Conservation (phyloP, 75 land plant genomes). For the Sequoia sempervirens region DNA sequence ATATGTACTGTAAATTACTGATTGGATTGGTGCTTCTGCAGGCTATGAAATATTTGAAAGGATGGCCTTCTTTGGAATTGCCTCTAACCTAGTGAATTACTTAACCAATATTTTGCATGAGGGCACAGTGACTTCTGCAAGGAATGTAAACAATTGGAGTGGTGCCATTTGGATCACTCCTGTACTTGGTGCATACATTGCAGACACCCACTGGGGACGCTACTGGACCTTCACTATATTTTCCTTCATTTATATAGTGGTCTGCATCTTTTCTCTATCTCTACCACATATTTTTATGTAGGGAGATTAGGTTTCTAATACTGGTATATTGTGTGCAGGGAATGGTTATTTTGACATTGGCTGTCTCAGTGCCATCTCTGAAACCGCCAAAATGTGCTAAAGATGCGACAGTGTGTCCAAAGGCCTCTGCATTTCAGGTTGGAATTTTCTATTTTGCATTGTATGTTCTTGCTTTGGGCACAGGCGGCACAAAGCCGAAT, state of each 20-base stretch:
- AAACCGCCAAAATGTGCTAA: background rate
- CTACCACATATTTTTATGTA: background rate
- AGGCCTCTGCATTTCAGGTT: slow-evolving; percentile 37
- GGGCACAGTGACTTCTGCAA: slow-evolving; percentile 15
- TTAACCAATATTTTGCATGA: no score
- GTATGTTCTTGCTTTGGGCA: slow-evolving; percentile 28
- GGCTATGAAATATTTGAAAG: slow-evolving; percentile 30
- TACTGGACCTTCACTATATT: background rate
- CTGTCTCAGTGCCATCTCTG: no score
- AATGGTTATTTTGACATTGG: no score
- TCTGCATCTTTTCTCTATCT: background rate
- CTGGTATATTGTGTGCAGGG: no score
- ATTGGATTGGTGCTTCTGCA: background rate
- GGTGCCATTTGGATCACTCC: slow-evolving; percentile 41
- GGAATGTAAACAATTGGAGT: slow-evolving; percentile 36
- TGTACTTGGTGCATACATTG: slow-evolving; percentile 71
- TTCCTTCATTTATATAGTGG: background rate
- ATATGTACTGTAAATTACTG: no score
- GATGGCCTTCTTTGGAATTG: slow-evolving; percentile 31
- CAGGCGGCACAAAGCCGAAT: slow-evolving; percentile 41
- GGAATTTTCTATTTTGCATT: slow-evolving; percentile 43
- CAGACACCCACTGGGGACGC: slow-evolving; percentile 56
- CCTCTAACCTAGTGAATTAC: no score
- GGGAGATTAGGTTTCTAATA: no score
- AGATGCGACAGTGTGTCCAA: slow-evolving; percentile 16